Evolutionary conservation across 2,329 filamentous ascomycete genomes (phyloP), one percentile per base, ranked within the genome.

Genomic region (Karstenula rhodostoma): DNA sequence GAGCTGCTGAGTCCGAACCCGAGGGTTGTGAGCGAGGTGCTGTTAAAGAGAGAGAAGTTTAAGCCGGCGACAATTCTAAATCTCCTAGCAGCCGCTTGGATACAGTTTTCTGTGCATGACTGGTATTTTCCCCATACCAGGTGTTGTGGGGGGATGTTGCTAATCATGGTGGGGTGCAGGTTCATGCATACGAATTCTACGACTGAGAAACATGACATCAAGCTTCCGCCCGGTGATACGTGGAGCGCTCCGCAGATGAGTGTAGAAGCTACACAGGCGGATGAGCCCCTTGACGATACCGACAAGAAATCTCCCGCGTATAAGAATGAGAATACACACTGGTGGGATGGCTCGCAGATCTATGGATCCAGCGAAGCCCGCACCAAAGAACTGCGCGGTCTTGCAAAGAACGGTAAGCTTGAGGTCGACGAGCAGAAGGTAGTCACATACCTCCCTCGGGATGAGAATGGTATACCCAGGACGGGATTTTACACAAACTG

Each of bases 331-430:
- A 79, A 80, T 59, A 82, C 80, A 2, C 70, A 74, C 9, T 83
- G 81, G 81, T 83, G 81, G 81, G 81, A 83, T 49, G 79, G 77
- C 15, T 80, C 77, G 1, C 81, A 83, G 64, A 82, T 83, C 51
- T 83, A 83, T 61, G 80, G 81, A 29, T 80, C 77, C 2, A 74
- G 63, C 42, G 80, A 82, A 63, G 65, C 65, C 0, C 63, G 69
- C 1, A 83, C 81, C 1, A 63, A 62, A 3, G 58, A 67, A 22
- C 64, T 83, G n/a, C 74, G 81, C 12, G 70, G 67, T 6, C 67
- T 71, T 22, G 63, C 69, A 19, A 67, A 67, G 1, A 75, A 82
- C 43, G 80, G 80, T 3, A 82, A 81, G 56, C 69, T 82, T 1
- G 51, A 63, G n/a, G 68, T 82, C 13, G 72, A 78, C 19, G 61